phyloP scores from a whole-genome alignment of 768 basidiomycete genomes.

The Gymnopilus junonius region DNA sequence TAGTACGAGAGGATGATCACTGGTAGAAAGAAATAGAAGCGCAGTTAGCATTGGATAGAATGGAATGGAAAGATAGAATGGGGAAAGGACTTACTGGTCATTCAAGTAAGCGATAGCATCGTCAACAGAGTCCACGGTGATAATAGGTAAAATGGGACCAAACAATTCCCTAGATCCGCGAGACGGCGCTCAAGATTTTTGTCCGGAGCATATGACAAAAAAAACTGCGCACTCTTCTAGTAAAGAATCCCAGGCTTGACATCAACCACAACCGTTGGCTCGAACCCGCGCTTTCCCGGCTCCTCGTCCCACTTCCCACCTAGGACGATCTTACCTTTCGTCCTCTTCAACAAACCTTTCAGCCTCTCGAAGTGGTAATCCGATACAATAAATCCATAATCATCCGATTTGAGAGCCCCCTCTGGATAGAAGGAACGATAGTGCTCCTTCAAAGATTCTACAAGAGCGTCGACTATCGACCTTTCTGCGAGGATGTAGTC shows the following conservation, averaged over 20 bases:
- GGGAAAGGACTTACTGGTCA: slow-evolving; percentile 45
- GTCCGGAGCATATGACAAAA: background rate
- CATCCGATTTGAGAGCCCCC: slow-evolving; percentile 48
- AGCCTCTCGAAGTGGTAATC: slow-evolving; percentile 59
- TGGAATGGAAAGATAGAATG: background rate
- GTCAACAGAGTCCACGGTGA: slow-evolving; percentile 57
- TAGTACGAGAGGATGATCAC: slow-evolving; percentile 62
- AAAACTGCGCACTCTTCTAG: slow-evolving; percentile 55
- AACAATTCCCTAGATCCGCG: slow-evolving; percentile 64
- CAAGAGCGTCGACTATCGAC: slow-evolving; percentile 48
- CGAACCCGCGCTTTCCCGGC: slow-evolving; percentile 47
- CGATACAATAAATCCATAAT: slow-evolving; percentile 56
- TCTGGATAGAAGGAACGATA: slow-evolving; percentile 57
- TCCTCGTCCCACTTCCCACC: slow-evolving; percentile 38
- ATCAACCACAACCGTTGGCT: slow-evolving; percentile 62
- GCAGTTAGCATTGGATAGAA: background rate
- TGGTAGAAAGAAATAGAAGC: slow-evolving; percentile 20
- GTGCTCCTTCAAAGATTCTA: slow-evolving; percentile 46
- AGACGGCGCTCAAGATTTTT: background rate
- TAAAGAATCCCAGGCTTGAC: slow-evolving; percentile 59
- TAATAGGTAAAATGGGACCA: slow-evolving; percentile 69
- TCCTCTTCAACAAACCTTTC: slow-evolving; percentile 50
- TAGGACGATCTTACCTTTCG: slow-evolving; percentile 58
- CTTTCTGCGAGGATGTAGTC: slow-evolving; percentile 48
- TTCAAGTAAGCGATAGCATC: slow-evolving; percentile 62